Percentiles rank a stretch among this genome's conserved stretches.
phyloP scores from a whole-genome alignment of 306 rosid genomes.

The Acmispon strigosus region DNA sequence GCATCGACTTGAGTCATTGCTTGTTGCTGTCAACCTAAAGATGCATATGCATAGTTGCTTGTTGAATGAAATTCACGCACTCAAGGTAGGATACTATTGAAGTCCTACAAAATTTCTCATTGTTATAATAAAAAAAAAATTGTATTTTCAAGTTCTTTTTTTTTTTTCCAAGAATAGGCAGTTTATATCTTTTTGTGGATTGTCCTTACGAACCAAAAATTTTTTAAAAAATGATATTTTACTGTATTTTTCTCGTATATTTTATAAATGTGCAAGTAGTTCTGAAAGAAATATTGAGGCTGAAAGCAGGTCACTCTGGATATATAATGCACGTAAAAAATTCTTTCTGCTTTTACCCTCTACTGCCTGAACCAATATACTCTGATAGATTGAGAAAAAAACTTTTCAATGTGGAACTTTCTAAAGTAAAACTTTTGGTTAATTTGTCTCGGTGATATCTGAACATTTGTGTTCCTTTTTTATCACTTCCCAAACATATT shows the following conservation, averaged over 20 bases:
- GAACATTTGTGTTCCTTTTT: neutral
- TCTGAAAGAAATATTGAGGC: neutral
- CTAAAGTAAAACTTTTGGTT: neutral
- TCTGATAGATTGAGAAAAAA: neutral
- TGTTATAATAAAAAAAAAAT: neutral
- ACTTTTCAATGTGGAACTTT: neutral
- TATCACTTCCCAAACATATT: neutral
- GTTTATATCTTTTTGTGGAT: neutral
- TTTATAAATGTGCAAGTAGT: neutral
- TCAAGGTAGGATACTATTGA: conserved; percentile 40
- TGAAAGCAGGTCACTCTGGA: neutral
- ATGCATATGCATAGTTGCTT: conserved; percentile 50
- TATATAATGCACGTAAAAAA: neutral
- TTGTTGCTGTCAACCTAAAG: conserved; percentile 57
- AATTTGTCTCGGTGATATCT: neutral
- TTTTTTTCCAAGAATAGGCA: neutral
- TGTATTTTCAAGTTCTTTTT: neutral
- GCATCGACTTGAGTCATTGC: conserved; percentile 67
- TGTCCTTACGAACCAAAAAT: neutral
- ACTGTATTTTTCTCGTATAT: neutral
- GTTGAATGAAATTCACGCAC: conserved; percentile 46
- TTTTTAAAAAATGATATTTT: neutral
- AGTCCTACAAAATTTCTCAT: neutral
- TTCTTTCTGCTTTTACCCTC: neutral
- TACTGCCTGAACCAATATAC: neutral